Evolutionary conservation across 306 rosid genomes (phyloP).

Genomic region (Cicer cuneatum): DNA sequence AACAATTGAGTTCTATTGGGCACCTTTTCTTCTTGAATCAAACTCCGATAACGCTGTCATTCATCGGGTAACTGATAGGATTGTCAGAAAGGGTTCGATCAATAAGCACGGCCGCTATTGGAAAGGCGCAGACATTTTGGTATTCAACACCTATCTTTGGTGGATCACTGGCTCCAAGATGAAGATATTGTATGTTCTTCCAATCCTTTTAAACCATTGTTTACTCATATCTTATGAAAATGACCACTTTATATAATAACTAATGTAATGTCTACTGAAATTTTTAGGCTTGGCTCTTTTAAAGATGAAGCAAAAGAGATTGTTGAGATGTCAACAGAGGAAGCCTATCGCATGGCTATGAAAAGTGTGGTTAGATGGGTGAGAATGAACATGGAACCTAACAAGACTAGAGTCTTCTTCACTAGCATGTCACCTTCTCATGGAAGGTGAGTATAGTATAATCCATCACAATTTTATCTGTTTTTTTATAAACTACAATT

Average conservation of each 20-base stretch:
- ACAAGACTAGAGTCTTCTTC: slow-evolving; percentile 84
- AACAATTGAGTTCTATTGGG: slow-evolving; percentile 98
- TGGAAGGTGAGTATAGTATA: slow-evolving; percentile 57
- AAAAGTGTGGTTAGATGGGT: slow-evolving; percentile 90
- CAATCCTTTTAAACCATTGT: background rate
- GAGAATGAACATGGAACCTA: slow-evolving; percentile 71
- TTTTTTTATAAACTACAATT: background rate
- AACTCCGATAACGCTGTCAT: slow-evolving; percentile 84
- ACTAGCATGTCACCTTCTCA: slow-evolving; percentile 99
- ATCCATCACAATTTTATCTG: background rate
- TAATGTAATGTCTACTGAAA: background rate
- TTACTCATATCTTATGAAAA: slow-evolving; percentile 4
- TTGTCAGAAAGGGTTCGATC: slow-evolving; percentile 85
- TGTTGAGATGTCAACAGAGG: slow-evolving; percentile 67
- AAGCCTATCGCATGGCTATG: slow-evolving; percentile 94
- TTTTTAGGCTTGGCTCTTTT: slow-evolving; percentile 77
- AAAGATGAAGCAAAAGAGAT: slow-evolving; percentile 77
- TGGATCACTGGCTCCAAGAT: slow-evolving; percentile 89
- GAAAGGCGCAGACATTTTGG: slow-evolving; percentile 81
- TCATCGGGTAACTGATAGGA: slow-evolving; percentile 82
- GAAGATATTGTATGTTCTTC: slow-evolving; percentile 73
- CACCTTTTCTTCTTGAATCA: slow-evolving; percentile 94
- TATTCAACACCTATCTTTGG: slow-evolving; percentile 93
- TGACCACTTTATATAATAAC: background rate
- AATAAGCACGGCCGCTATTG: slow-evolving; percentile 82